Conservation (phyloP, 139 green algal species). For the Picochlorum sp. region DNA sequence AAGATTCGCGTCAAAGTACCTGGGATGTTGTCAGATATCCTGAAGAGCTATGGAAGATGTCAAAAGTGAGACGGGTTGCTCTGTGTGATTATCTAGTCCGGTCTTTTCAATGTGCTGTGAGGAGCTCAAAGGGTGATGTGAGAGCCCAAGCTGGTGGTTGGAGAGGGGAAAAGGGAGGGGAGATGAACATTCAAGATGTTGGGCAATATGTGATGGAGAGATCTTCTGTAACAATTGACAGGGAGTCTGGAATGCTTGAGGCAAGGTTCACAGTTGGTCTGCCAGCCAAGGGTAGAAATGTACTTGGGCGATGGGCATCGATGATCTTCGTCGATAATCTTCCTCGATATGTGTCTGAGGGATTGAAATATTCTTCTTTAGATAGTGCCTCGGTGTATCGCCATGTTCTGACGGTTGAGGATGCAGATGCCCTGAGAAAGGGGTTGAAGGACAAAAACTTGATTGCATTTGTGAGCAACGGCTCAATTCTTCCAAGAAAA, state of each 20-base stretch:
- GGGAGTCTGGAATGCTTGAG: slow-evolving; percentile 34
- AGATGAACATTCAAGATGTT: slow-evolving; percentile 52
- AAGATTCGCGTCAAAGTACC: slow-evolving; percentile 36
- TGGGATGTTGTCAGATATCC: slow-evolving; percentile 18
- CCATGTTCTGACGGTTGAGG: slow-evolving; percentile 49
- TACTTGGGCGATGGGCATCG: slow-evolving; percentile 44
- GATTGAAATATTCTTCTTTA: slow-evolving; percentile 26
- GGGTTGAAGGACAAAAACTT: slow-evolving; percentile 34
- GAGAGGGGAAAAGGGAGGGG: slow-evolving; percentile 56
- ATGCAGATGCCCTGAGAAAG: slow-evolving; percentile 36
- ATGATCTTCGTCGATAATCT: slow-evolving; percentile 44
- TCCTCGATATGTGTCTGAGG: slow-evolving; percentile 28
- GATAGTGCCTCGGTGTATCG: slow-evolving; percentile 22
- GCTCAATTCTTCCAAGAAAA: slow-evolving; percentile 44
- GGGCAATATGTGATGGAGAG: slow-evolving; percentile 58
- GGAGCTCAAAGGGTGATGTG: slow-evolving; percentile 28
- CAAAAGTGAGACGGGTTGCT: slow-evolving; percentile 26
- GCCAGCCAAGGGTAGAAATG: slow-evolving; percentile 47
- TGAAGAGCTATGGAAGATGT: slow-evolving; percentile 2
- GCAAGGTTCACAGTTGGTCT: slow-evolving; percentile 60
- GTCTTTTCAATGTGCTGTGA: slow-evolving; percentile 32
- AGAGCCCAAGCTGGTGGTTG: slow-evolving; percentile 36
- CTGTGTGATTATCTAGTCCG: slow-evolving; percentile 54
- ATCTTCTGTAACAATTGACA: slow-evolving; percentile 38
- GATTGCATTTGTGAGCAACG: slow-evolving; percentile 59